phyloP scores from a whole-genome alignment of 768 basidiomycete genomes.

The Termitomyces heimii region DNA sequence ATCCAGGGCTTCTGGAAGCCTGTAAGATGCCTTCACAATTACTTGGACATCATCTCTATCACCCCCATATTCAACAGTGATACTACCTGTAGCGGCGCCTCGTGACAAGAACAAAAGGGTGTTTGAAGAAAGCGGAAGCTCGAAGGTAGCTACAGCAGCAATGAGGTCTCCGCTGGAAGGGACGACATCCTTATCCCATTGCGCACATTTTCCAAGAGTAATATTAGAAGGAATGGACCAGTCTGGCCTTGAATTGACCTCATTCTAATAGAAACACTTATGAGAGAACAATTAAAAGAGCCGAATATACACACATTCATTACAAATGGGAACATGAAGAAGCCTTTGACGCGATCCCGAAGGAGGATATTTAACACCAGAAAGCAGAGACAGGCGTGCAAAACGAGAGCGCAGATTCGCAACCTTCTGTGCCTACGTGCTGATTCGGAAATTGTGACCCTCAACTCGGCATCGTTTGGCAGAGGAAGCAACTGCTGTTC shows the following conservation, averaged over 20 bases:
- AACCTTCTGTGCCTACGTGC: not conserved
- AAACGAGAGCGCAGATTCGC: not conserved
- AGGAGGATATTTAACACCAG: not conserved
- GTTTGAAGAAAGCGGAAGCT: constrained; percentile 21
- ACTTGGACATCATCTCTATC: constrained; percentile 17
- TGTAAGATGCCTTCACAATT: constrained; percentile 18
- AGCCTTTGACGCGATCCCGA: not conserved
- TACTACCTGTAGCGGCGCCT: constrained; percentile 18
- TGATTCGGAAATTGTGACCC: not conserved
- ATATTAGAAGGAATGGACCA: constrained; percentile 16
- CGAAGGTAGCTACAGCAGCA: constrained; percentile 13
- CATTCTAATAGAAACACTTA: not conserved
- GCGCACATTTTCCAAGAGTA: constrained; percentile 12
- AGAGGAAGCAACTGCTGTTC: not conserved
- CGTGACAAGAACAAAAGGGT: constrained; percentile 24
- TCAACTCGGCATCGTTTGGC: not conserved
- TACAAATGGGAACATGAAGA: not conserved
- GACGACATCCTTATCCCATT: constrained; percentile 4
- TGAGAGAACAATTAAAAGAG: not conserved
- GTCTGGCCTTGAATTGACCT: not conserved
- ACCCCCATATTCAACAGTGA: constrained; percentile 18
- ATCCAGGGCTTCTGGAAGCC: constrained; percentile 14
- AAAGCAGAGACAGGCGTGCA: not conserved
- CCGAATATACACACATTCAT: not conserved
- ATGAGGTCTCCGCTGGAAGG: not conserved